These are phyloP conservation scores for Paramecium caudatum DNA, from an alignment of 73 alveolate species.

Conservation along the genomic window DNA sequence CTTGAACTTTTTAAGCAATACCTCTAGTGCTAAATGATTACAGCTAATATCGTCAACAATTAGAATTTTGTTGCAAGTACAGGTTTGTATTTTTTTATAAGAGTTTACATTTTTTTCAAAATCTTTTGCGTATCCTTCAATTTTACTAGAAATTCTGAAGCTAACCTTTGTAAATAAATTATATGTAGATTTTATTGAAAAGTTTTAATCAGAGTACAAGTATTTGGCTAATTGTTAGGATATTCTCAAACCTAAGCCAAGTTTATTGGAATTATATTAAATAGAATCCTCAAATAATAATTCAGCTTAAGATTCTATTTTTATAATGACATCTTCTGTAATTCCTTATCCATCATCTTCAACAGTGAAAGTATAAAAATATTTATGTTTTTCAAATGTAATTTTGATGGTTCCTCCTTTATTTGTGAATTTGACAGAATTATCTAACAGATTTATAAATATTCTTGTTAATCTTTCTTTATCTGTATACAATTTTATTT, in stretches of 20 bases:
- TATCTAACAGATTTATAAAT: constrained; percentile 14
- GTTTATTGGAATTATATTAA: constrained; percentile 16
- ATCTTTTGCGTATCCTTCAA: not conserved
- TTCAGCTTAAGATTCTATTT: not conserved
- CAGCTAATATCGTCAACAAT: constrained; percentile 56
- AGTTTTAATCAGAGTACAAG: not conserved
- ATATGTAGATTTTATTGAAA: not conserved
- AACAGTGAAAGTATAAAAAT: not conserved
- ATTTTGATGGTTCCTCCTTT: constrained; percentile 14
- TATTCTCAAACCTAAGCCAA: constrained; percentile 40
- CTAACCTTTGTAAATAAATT: not conserved
- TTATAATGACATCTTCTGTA: not conserved
- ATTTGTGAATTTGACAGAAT: constrained; percentile 48
- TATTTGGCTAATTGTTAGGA: constrained; percentile 45
- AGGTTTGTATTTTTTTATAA: not conserved
- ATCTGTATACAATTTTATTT: not conserved
- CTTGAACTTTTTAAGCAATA: not conserved
- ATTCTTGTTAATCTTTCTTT: constrained; percentile 29
- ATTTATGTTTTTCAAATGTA: not conserved
- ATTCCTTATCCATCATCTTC: constrained; percentile 55
- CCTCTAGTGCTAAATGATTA: constrained; percentile 49
- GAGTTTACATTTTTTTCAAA: not conserved
- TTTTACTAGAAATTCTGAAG: not conserved
- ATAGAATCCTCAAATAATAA: not conserved
- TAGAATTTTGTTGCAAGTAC: constrained; percentile 35